Evolutionary conservation across 345 rosid genomes (phyloP).

Genomic region (Mangifera indica): DNA sequence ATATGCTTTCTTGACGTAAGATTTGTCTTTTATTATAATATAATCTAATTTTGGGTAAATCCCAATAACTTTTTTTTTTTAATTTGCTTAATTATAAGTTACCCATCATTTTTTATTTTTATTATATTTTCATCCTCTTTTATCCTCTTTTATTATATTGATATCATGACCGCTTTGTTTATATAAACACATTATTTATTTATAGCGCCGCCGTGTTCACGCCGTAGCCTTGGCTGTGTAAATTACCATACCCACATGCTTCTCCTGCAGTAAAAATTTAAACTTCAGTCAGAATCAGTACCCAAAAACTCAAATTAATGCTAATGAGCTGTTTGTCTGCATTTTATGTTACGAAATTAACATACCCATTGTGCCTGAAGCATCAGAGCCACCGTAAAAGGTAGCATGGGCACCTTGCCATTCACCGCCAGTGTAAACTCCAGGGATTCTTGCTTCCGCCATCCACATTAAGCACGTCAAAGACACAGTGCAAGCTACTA

Average conservation of each 20-base stretch:
- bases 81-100: too few species aligned
- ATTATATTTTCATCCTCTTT: too few species aligned
- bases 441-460: conserved; percentile 55
- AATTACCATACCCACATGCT: conserved; percentile 55
- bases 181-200: too few species aligned
- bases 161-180: too few species aligned
- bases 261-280: conserved; percentile 31
- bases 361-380: conserved; percentile 77
- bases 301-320: too few species aligned
- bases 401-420: conserved; percentile 80
- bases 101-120: too few species aligned
- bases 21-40: too few species aligned
- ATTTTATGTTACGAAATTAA: background rate
- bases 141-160: too few species aligned
- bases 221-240: conserved; percentile 57
- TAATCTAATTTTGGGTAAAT: too few species aligned
- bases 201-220: conserved; percentile 58
- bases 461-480: background rate
- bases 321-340: too few species aligned
- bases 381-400: conserved; percentile 68
- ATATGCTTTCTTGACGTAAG: too few species aligned
- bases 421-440: conserved; percentile 38
- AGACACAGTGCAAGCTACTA: conserved; percentile 1
- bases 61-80: too few species aligned
- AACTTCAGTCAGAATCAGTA: background rate